Percentiles rank a stretch among this genome's conserved stretches.
These are phyloP conservation scores for Oxalis stricta DNA, from an alignment of 441 rosid genomes.

Conservation along the genomic window DNA sequence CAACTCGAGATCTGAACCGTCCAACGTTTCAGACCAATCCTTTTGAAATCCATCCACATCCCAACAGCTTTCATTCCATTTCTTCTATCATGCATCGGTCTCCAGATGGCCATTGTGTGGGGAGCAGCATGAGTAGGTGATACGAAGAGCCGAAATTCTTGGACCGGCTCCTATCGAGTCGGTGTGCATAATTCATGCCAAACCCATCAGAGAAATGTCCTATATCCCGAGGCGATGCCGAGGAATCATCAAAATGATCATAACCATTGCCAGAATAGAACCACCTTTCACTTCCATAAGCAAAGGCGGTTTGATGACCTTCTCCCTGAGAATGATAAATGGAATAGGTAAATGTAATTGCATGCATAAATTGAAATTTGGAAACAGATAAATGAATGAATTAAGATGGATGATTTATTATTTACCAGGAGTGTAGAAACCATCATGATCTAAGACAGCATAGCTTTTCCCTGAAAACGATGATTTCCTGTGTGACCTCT, in stretches of 20 bases:
- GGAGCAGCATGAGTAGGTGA: no score
- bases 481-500: constrained; percentile 58
- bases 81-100: no score
- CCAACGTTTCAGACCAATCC: constrained; percentile 26
- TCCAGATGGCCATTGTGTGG: constrained; percentile 27
- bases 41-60: constrained; percentile 24
- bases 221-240: constrained; percentile 37
- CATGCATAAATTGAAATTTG: background rate
- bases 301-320: constrained; percentile 51
- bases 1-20: constrained; percentile 47
- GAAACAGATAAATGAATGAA: no score
- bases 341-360: constrained; percentile 8
- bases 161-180: no score
- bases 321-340: constrained; percentile 43
- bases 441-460: constrained; percentile 33
- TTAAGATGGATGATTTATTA: background rate
- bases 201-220: no score
- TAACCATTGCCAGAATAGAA: constrained; percentile 35
- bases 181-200: constrained; percentile 24
- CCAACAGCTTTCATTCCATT: constrained; percentile 22
- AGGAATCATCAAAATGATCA: constrained; percentile 46
- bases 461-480: constrained; percentile 49
- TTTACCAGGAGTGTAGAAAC: constrained; percentile 37
- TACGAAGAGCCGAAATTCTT: no score
- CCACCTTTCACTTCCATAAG: constrained; percentile 55